Base-by-base conservation (phyloP, 106 monocot species). In the Amphibolis antarctica region DNA sequence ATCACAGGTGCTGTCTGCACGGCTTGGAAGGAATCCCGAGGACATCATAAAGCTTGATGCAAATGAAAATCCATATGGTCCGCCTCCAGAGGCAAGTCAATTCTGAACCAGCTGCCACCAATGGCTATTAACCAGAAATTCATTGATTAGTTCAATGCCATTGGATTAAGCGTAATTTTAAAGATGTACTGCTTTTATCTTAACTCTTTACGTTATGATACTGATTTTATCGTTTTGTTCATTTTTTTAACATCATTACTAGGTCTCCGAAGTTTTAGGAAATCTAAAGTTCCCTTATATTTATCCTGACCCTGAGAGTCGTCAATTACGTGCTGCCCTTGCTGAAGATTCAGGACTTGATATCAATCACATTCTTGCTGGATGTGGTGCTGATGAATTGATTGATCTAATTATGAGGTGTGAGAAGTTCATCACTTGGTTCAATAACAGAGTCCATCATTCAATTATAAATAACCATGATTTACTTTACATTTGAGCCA, bases 51-150 rank as follows among this genome's bases (percentile, higher is more conserved):
- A 98, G 67, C 83, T 98, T 46, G 98, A 98, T 77, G 98, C 98
- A 45, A 98, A 98, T 87, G 98, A 98, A 66, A 98, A 98, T 62
- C 98, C 98, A 66, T 98, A 98, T 73, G 98, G 98, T 30, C 98
- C 98, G 58, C 98, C 98, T 67, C 98, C 98, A 21, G 91, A 98
- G 91, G 98, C 70, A 65, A 77, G 81, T 75, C 67, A 14, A 44
- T 10, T 62, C 44, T 55, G 55, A 55, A 48, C 12, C 48, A 48
- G 12, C 48, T 4, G 1, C 17, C 48, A 48, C 10, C 18, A 15
- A 48, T 48, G 36, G 7, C 36, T 7, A 36, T 7, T 36, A 36
- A 36, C 36, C 2, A 36, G 36, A 36, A 36, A 36, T n/a, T n/a
- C n/a, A n/a, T n/a, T n/a, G n/a, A n/a, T n/a, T 36, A 7, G 2